Evolutionary conservation across 176 grass and related monocot genomes (phyloP).

Genomic region (Pharus latifolius): DNA sequence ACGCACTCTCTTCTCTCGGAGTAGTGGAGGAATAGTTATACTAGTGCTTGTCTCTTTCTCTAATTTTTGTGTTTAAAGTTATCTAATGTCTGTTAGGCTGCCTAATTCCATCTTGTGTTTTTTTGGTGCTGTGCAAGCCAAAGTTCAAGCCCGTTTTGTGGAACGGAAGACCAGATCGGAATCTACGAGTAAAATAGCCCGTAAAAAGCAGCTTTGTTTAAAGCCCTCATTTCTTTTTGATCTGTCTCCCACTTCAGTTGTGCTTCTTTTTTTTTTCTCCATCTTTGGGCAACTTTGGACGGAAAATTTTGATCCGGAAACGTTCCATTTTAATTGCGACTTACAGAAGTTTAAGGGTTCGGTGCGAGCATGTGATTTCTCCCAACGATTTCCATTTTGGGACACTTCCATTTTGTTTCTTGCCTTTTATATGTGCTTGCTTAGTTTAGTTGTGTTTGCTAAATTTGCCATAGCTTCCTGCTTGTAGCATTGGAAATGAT

Average conservation of each 20-base stretch:
- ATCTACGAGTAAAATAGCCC: conserved; percentile 16
- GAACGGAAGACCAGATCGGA: conserved; percentile 9
- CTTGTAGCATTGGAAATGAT: neutral
- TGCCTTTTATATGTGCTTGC: neutral
- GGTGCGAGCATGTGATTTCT: neutral
- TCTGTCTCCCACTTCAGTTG: conserved; percentile 28
- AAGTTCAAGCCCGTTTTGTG: neutral
- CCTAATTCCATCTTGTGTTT: conserved; percentile 23
- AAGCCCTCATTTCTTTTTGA: conserved; percentile 30
- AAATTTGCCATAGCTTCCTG: neutral
- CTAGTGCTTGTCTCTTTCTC: conserved; percentile 15
- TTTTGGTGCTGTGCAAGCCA: conserved; percentile 7
- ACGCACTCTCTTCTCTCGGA: conserved; percentile 1
- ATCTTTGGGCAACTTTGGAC: conserved; percentile 7
- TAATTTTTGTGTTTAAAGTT: too few species aligned
- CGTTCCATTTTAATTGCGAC: neutral
- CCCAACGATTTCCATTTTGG: conserved; percentile 4
- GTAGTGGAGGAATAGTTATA: neutral
- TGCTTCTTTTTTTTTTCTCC: neutral
- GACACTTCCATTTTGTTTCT: conserved; percentile 5
- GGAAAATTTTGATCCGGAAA: neutral
- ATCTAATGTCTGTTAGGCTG: conserved; percentile 14
- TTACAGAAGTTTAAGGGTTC: neutral
- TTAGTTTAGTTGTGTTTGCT: conserved; percentile 22
- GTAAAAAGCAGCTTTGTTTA: conserved; percentile 23